Percentiles rank a stretch among this genome's conserved stretches.
Conservation (phyloP, 2,329 filamentous ascomycete genomes). For the Xylaria polymorpha region DNA sequence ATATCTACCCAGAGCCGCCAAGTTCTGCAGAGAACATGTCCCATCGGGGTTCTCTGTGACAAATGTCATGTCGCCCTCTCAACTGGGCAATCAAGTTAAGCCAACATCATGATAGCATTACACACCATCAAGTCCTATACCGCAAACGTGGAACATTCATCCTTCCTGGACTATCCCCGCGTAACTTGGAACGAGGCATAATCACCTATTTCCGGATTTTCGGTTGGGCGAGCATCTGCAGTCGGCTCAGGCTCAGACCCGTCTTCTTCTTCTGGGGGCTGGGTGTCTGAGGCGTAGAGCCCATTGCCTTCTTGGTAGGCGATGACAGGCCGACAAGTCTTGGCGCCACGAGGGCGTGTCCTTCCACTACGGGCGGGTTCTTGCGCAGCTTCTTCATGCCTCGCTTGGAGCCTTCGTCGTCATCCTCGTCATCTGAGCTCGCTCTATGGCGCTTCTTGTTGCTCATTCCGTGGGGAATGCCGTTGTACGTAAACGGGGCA, state of each 20-base stretch:
- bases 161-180: neutral
- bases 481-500: constrained; percentile 49
- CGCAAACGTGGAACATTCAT: constrained; percentile 25
- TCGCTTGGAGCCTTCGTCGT: constrained; percentile 58
- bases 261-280: constrained; percentile 65
- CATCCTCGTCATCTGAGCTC: constrained; percentile 65
- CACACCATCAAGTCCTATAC: constrained; percentile 20
- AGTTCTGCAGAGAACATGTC: neutral
- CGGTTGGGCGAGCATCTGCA: constrained; percentile 71
- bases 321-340: constrained; percentile 54
- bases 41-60: neutral
- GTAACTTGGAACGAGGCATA: neutral
- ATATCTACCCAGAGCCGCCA: neutral
- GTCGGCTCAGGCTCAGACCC: constrained; percentile 67
- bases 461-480: constrained; percentile 69
- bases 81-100: neutral
- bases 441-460: constrained; percentile 75
- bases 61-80: neutral
- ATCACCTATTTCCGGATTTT: constrained; percentile 62
- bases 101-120: constrained; percentile 18
- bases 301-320: constrained; percentile 50
- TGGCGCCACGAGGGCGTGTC: constrained; percentile 64
- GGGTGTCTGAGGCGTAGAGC: constrained; percentile 45
- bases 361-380: constrained; percentile 61
- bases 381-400: constrained; percentile 68